These are phyloP conservation scores for Limnomonas spitsbergensis DNA, from an alignment of 139 green algal genomes.

Conservation along the genomic window DNA sequence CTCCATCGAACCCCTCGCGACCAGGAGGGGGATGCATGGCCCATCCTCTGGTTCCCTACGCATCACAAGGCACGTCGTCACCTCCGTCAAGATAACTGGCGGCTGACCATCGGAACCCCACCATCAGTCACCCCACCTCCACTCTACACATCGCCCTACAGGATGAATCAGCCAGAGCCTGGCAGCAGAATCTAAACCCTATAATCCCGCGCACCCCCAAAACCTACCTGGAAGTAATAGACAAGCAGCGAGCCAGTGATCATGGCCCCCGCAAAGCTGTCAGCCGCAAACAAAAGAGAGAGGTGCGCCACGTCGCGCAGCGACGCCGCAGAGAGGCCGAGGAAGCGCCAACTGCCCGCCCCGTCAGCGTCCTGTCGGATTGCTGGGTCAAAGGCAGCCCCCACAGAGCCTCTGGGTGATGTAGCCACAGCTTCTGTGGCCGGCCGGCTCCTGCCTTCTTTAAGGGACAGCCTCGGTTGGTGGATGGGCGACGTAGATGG, in stretches of 20 bases:
- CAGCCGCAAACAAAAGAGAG: background rate
- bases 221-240: constrained; percentile 14
- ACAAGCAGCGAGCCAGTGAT: constrained; percentile 5
- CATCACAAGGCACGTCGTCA: too few species aligned
- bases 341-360: background rate
- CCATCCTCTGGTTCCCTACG: background rate
- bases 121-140: background rate
- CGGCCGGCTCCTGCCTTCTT: too few species aligned
- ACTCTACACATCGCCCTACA: background rate
- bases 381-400: too few species aligned
- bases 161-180: background rate
- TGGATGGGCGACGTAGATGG: too few species aligned
- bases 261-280: background rate
- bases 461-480: too few species aligned
- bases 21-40: background rate
- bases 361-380: too few species aligned
- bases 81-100: too few species aligned
- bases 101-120: background rate
- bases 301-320: background rate
- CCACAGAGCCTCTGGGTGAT: too few species aligned
- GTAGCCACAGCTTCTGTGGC: too few species aligned
- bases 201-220: too few species aligned
- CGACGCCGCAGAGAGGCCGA: background rate
- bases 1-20: too few species aligned
- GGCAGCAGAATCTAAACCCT: background rate